Percentiles rank a stretch among this genome's conserved stretches.
phyloP scores from a whole-genome alignment of 352 stramenopile species.

The Globisporangium rhizosaccharum region DNA sequence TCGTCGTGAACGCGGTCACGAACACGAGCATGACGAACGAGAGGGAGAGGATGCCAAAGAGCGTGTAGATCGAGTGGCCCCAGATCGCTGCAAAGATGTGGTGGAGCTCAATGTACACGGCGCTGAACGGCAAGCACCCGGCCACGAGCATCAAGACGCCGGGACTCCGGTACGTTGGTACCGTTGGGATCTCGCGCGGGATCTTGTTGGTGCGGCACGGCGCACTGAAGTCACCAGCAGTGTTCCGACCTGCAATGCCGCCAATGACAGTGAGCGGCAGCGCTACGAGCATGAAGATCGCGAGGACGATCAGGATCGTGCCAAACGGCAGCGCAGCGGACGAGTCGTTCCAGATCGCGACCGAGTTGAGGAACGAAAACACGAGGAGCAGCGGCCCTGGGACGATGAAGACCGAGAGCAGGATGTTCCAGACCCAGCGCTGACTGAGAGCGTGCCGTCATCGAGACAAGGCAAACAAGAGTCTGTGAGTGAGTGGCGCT shows the following conservation, averaged over 20 bases:
- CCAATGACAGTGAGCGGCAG: slow-evolving; percentile 93
- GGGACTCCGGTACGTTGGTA: slow-evolving; percentile 86
- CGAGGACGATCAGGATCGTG: slow-evolving; percentile 93
- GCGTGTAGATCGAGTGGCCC: slow-evolving; percentile 98
- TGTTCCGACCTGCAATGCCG: slow-evolving; percentile 93
- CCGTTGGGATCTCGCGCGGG: slow-evolving; percentile 89
- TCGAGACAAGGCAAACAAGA: too few species aligned
- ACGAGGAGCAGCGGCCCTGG: slow-evolving; percentile 87
- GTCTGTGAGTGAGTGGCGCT: too few species aligned
- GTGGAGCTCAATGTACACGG: slow-evolving; percentile 98
- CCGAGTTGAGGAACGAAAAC: slow-evolving; percentile 94
- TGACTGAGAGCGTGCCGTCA: slow-evolving; percentile 21
- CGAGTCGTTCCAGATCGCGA: slow-evolving; percentile 93
- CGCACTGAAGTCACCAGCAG: slow-evolving; percentile 86
- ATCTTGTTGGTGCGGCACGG: slow-evolving; percentile 96
- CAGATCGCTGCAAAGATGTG: slow-evolving; percentile 98
- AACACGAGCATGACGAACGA: slow-evolving; percentile 95
- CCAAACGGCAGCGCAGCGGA: slow-evolving; percentile 94
- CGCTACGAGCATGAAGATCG: slow-evolving; percentile 90
- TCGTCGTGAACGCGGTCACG: slow-evolving; percentile 96
- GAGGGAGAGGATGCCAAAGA: slow-evolving; percentile 96
- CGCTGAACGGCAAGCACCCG: slow-evolving; percentile 95
- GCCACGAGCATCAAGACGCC: slow-evolving; percentile 89
- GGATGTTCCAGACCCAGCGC: slow-evolving; percentile 94
- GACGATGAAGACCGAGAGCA: slow-evolving; percentile 90